These are phyloP conservation scores for Magnaporthiopsis poae DNA, from an alignment of 2,329 filamentous ascomycete species.

Conservation along the genomic window DNA sequence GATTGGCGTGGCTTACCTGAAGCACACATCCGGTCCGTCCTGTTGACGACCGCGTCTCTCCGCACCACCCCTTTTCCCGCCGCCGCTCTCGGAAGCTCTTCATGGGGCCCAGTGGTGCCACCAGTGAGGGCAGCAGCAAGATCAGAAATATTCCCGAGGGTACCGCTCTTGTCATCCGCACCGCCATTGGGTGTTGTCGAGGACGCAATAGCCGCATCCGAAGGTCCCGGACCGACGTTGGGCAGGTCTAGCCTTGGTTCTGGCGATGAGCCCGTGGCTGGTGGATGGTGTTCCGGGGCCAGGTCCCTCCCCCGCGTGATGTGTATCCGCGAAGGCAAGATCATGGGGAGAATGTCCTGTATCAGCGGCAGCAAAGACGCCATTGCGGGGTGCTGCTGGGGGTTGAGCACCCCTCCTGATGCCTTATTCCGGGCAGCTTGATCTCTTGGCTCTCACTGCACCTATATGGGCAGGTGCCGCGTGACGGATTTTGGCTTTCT, in stretches of 20 bases:
- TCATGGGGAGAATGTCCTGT: conserved; percentile 49
- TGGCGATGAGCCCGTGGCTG: conserved; percentile 14
- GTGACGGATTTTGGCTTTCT: background rate
- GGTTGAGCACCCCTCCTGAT: background rate
- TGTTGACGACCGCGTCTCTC: conserved; percentile 50
- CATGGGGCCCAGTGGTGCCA: background rate
- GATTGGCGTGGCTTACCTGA: conserved; percentile 37
- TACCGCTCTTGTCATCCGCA: background rate
- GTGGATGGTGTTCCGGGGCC: conserved; percentile 17
- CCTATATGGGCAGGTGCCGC: background rate
- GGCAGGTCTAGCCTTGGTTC: conserved; percentile 10
- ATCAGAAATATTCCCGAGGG: background rate
- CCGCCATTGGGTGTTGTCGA: background rate
- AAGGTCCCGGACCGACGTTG: background rate
- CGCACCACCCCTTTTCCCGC: conserved; percentile 25
- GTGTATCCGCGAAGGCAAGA: conserved; percentile 47
- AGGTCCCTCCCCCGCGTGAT: conserved; percentile 41
- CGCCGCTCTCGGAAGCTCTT: conserved; percentile 13
- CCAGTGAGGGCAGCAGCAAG: background rate
- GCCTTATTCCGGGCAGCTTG: conserved; percentile 2
- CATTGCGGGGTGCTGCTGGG: conserved; percentile 25
- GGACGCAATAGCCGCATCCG: background rate
- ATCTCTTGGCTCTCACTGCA: conserved; percentile 6
- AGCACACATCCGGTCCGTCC: conserved; percentile 57
- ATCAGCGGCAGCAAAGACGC: conserved; percentile 44